Percentiles rank a stretch among this genome's conserved stretches.
Conservation (phyloP, 176 grass and related monocot genomes). For the Luzula sylvatica region DNA sequence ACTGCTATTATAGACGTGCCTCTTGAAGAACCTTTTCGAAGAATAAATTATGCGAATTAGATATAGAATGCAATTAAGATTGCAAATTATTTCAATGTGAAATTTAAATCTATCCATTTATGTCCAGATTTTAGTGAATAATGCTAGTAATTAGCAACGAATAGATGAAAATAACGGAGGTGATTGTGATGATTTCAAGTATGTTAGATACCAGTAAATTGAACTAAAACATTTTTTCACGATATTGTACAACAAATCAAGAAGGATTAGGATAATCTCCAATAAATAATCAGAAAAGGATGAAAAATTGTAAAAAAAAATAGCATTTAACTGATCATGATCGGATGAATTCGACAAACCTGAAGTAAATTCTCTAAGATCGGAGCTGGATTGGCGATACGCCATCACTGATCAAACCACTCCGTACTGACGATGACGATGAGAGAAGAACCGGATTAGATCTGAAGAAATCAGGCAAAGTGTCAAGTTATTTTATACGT, state of each 20-base stretch:
- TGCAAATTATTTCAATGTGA: background rate
- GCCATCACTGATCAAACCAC: constrained; percentile 10
- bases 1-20: constrained; percentile 49
- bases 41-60: background rate
- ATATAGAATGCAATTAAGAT: background rate
- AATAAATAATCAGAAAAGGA: background rate
- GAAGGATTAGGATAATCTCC: background rate
- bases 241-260: background rate
- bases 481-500: background rate
- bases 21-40: constrained; percentile 30
- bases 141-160: no score
- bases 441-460: constrained; percentile 2
- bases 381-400: constrained; percentile 20
- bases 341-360: background rate
- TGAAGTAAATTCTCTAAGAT: constrained; percentile 11
- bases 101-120: background rate
- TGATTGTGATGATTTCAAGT: background rate
- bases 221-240: background rate
- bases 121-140: no score
- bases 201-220: background rate
- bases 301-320: background rate
- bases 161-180: background rate
- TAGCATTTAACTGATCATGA: background rate
- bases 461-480: background rate
- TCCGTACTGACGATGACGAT: background rate